Percentiles rank a stretch among this genome's conserved stretches.
Evolutionary conservation across 371 early-diverging fungal genomes (phyloP).

Genomic region (Mortierella sp.): DNA sequence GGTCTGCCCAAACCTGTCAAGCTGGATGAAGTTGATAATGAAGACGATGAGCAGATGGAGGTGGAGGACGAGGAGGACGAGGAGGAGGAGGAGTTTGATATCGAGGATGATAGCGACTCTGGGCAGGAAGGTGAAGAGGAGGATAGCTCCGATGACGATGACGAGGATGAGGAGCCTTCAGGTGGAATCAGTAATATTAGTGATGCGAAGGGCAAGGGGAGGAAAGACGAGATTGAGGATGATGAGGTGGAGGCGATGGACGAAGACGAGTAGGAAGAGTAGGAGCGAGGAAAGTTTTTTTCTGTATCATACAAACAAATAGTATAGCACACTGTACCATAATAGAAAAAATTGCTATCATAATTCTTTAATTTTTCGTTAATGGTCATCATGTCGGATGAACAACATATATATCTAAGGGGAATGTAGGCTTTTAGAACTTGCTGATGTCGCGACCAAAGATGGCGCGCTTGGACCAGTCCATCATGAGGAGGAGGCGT

Average conservation of each 20-base stretch:
- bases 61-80: conserved; percentile 24
- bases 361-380: neutral
- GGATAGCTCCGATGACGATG: conserved; percentile 7
- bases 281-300: neutral
- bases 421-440: conserved; percentile 48
- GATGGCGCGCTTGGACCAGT: conserved; percentile 70
- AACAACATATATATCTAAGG: too few species aligned
- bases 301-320: conserved; percentile 17
- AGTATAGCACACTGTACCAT: conserved; percentile 10
- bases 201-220: neutral
- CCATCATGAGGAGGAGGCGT: conserved; percentile 73
- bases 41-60: conserved; percentile 14
- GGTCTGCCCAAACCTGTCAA: conserved; percentile 62
- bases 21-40: conserved; percentile 23
- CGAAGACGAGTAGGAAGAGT: neutral
- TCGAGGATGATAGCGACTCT: conserved; percentile 32
- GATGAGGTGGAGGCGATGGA: conserved; percentile 10
- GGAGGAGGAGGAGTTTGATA: conserved; percentile 29
- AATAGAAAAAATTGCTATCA: neutral
- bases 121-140: conserved; percentile 10
- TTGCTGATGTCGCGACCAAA: conserved; percentile 78
- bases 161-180: neutral
- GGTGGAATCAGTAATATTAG: neutral
- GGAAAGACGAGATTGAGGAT: conserved; percentile 5
- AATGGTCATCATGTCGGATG: neutral